These are phyloP conservation scores for Schizochytrium sp. DNA, from an alignment of 108 stramenopile genomes.

Conservation along the genomic window DNA sequence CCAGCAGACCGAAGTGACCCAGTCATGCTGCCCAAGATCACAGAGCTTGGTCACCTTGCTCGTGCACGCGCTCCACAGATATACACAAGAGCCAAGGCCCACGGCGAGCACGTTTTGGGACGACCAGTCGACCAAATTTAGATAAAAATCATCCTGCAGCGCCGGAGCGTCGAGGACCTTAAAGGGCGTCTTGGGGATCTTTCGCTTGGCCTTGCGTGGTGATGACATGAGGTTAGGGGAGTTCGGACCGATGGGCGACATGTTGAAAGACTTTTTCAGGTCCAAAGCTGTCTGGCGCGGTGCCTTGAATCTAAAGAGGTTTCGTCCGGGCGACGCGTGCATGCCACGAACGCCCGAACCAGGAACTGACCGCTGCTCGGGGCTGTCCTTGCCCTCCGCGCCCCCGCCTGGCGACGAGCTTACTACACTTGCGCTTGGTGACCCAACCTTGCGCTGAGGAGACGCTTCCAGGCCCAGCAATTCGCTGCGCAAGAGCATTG, in stretches of 20 bases:
- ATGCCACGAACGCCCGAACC: neutral
- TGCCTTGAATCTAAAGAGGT: neutral
- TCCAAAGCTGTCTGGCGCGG: neutral
- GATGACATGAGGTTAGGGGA: slow-evolving; percentile 30
- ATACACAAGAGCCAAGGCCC: slow-evolving; percentile 83
- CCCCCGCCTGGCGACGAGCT: neutral
- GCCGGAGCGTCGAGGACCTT: slow-evolving; percentile 97
- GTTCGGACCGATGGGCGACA: slow-evolving; percentile 21
- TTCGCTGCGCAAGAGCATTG: slow-evolving; percentile 36
- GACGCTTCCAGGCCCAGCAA: slow-evolving; percentile 30
- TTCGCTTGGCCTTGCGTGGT: slow-evolving; percentile 33
- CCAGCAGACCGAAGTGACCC: slow-evolving; percentile 86
- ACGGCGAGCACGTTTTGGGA: slow-evolving; percentile 89
- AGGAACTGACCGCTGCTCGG: neutral
- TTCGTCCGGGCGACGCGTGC: neutral
- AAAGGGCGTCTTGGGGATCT: slow-evolving; percentile 60
- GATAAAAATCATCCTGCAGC: slow-evolving; percentile 95
- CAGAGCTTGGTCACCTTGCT: slow-evolving; percentile 82
- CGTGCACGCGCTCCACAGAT: slow-evolving; percentile 82
- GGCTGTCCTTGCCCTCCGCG: slow-evolving; percentile 8
- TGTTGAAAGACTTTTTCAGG: neutral
- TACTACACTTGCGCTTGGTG: neutral
- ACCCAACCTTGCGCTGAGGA: neutral
- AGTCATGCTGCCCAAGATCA: slow-evolving; percentile 51
- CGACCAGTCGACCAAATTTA: slow-evolving; percentile 95